Evolutionary conservation across 2,329 filamentous ascomycete species (phyloP).

Genomic region (Xylaria digitata): DNA sequence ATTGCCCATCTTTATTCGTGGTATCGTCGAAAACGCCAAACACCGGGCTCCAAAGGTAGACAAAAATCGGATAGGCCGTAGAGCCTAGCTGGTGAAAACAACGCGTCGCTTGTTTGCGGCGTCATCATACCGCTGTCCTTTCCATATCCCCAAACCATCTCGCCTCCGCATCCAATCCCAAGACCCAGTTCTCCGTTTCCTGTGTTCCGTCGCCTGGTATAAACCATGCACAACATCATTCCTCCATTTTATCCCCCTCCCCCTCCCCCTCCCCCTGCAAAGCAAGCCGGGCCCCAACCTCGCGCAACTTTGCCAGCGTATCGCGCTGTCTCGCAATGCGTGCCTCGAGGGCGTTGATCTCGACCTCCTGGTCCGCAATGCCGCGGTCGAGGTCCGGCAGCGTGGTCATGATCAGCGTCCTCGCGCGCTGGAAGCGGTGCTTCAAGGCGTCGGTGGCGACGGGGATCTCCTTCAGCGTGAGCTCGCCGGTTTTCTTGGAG

Average conservation of each 20-base stretch:
- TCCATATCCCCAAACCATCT: background rate
- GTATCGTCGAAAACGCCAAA: constrained; percentile 27
- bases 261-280: constrained; percentile 46
- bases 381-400: constrained; percentile 77
- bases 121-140: too few species aligned
- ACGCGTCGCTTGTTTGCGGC: background rate
- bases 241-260: constrained; percentile 56
- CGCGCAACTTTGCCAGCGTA: constrained; percentile 65
- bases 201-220: background rate
- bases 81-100: too few species aligned
- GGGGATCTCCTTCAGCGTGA: constrained; percentile 78
- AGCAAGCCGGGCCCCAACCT: constrained; percentile 59
- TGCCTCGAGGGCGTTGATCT: constrained; percentile 74
- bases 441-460: constrained; percentile 82
- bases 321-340: constrained; percentile 71
- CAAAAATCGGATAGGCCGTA: background rate
- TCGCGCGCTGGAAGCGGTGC: constrained; percentile 84
- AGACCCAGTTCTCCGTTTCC: background rate
- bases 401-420: constrained; percentile 67
- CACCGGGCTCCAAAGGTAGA: background rate
- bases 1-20: constrained; percentile 13
- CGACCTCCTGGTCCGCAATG: constrained; percentile 75
- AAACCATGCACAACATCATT: constrained; percentile 38
- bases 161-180: background rate
- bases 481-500: constrained; percentile 43